Percentiles rank a stretch among this genome's conserved stretches.
Conservation (phyloP, 768 basidiomycete genomes). For the Suillus placidus region DNA sequence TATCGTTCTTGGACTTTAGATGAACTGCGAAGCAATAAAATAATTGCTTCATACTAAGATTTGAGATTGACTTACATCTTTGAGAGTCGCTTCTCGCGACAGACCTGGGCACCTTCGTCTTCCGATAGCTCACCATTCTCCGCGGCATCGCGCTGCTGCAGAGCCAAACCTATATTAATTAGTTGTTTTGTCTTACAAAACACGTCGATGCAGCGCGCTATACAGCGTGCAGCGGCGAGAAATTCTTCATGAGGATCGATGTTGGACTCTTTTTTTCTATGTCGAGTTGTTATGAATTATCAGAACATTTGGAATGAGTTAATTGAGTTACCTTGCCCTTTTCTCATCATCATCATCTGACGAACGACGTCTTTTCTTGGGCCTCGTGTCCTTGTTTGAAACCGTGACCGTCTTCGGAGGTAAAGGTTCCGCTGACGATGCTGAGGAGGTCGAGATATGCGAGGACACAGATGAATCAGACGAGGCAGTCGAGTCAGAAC, state of each 20-base stretch:
- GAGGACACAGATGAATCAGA: neutral
- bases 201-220: conserved; percentile 11
- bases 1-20: neutral
- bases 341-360: neutral
- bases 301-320: neutral
- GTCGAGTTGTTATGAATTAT: neutral
- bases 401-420: neutral
- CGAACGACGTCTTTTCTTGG: neutral
- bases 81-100: neutral
- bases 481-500: neutral
- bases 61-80: conserved; percentile 2
- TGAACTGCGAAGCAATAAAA: neutral
- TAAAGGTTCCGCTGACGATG: neutral
- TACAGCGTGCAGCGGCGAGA: neutral
- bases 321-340: neutral
- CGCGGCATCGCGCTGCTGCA: neutral
- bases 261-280: neutral
- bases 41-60: neutral
- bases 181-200: conserved; percentile 11
- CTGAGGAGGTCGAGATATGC: neutral
- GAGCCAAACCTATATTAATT: neutral
- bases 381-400: neutral
- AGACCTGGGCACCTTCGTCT: neutral
- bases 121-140: conserved; percentile 4
- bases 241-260: conserved; percentile 3